Percentiles rank a stretch among this genome's conserved stretches.
phyloP scores from a whole-genome alignment of 441 rosid species.

The Daphne laureola region DNA sequence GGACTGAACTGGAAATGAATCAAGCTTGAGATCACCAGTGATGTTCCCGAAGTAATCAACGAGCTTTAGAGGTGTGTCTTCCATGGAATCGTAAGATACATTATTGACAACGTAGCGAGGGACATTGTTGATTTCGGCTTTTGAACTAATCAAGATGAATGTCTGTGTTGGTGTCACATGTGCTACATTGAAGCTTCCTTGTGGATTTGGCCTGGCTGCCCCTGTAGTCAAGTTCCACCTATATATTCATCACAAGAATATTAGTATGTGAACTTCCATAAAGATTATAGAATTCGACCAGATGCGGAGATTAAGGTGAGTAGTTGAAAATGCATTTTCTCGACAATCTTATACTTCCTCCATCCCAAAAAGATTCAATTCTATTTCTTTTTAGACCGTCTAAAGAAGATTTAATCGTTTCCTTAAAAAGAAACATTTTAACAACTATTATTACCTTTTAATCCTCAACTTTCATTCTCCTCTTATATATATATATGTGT shows the following conservation, averaged over 20 bases:
- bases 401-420: too few species aligned
- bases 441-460: too few species aligned
- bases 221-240: constrained; percentile 71
- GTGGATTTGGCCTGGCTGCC: constrained; percentile 76
- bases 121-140: constrained; percentile 15
- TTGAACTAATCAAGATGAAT: constrained; percentile 37
- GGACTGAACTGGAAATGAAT: constrained; percentile 23
- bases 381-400: too few species aligned
- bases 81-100: constrained; percentile 34
- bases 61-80: constrained; percentile 44
- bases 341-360: too few species aligned
- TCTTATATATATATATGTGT: too few species aligned
- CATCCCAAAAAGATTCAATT: too few species aligned
- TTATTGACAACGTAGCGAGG: constrained; percentile 43
- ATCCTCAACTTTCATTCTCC: too few species aligned
- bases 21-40: constrained; percentile 26
- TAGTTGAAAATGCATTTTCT: too few species aligned
- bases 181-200: constrained; percentile 67
- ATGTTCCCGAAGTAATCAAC: constrained; percentile 33
- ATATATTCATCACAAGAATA: not conserved
- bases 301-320: too few species aligned
- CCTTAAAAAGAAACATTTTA: too few species aligned
- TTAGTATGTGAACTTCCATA: not conserved
- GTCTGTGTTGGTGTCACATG: constrained; percentile 43
- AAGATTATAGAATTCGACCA: not conserved